Evolutionary conservation across 208 protist species (phyloP).

Genomic region (Crithidia mellificae): DNA sequence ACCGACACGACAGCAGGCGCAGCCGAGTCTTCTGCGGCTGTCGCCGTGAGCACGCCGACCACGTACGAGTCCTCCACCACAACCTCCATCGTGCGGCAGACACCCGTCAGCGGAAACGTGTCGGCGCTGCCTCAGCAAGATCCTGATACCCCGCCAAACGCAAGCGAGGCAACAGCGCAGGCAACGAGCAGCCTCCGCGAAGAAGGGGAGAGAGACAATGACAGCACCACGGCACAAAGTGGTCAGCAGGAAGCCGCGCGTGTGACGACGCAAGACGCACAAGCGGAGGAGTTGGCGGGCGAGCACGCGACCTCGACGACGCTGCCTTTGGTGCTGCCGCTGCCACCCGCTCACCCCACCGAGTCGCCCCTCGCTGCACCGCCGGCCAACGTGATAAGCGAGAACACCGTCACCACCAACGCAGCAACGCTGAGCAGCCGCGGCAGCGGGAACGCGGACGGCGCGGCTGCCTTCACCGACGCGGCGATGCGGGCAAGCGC

Average conservation of each 20-base stretch:
- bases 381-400: too few relatives aligned
- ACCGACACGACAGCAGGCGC: neutral
- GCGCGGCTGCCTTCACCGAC: neutral
- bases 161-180: neutral
- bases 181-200: neutral
- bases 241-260: too few relatives aligned
- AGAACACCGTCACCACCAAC: too few relatives aligned
- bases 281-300: neutral
- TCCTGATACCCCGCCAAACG: neutral
- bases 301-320: neutral
- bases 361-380: too few relatives aligned
- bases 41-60: neutral
- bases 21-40: too few relatives aligned
- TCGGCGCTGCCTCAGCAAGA: neutral
- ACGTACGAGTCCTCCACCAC: conserved; percentile 8
- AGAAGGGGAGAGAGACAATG: neutral
- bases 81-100: neutral
- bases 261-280: too few relatives aligned
- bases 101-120: neutral
- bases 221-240: too few relatives aligned
- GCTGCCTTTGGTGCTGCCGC: conserved; percentile 5
- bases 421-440: too few relatives aligned
- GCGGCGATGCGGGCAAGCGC: neutral
- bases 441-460: too few relatives aligned
- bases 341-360: too few relatives aligned